Base-by-base conservation (phyloP, 2,329 filamentous ascomycete genomes). In the Colletotrichum musae region DNA sequence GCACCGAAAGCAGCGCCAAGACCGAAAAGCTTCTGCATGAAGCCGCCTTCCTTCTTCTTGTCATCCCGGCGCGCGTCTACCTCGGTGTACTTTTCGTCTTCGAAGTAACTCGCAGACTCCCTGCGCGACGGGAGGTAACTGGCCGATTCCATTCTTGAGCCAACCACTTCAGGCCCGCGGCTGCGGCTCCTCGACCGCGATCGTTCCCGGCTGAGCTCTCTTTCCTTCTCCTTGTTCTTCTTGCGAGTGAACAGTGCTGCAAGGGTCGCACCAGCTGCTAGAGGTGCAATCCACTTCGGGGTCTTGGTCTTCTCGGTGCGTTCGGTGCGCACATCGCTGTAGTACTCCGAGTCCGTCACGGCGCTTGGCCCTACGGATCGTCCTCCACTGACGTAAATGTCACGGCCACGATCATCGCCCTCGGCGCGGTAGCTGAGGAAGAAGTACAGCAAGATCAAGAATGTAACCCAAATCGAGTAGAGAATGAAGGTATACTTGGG, bases 401-500 rank as follows among this genome's bases (percentile, higher is more conserved):
- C 81, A 75, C 83, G 76, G 77, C 86, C 74, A 76, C 88, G 67
- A 80, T 82, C 89, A 79, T 82, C 74, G 76, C 88, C 80, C 81
- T 90, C 80, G 82, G 91, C 79, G 53, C 89, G 85, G 79, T 93
- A 97, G 72, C 92, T 92, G 41, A 97, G 84, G 64, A 95, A 84
- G 75, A 98, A 97, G 80, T 94, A 98, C 15, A 90, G 72, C 2
- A 94, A 75, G 16, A 98, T 73, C 41, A 98, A 82, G 18, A 93
- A 85, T 32, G 89, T 88, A 78, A 92, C 92, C 85, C 92, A 95
- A 0, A 98, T 72, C 0, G 95, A 88, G 76, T 93, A 99, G 4
- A 98, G 84, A 60, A 99, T 90, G 78, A 98, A 99, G 4, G 95
- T 86, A 45, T 88, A 89, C 75, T 92, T 90, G 5, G 96, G 95